These are phyloP conservation scores for Globisporangium camurandrum DNA, from an alignment of 352 stramenopile species.

Conservation along the genomic window DNA sequence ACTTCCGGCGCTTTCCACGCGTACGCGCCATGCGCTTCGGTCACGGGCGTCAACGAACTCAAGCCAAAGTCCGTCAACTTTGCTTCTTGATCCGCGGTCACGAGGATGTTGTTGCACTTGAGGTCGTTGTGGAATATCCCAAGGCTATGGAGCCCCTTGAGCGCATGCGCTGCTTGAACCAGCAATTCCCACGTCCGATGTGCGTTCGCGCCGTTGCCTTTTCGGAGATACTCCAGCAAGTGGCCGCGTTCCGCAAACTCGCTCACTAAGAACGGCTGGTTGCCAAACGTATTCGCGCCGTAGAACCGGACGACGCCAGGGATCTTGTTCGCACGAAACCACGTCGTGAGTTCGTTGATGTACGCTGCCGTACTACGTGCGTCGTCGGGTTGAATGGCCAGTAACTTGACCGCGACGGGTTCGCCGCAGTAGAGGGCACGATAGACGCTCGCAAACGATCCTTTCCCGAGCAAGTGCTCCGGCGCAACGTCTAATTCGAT, in stretches of 20 bases:
- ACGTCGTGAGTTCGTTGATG: constrained; percentile 1
- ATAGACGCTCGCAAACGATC: background rate
- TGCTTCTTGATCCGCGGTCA: background rate
- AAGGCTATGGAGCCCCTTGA: background rate
- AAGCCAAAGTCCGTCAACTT: constrained; percentile 5
- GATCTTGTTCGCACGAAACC: background rate
- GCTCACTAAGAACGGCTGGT: constrained; percentile 1
- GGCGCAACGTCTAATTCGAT: background rate
- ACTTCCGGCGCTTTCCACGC: background rate
- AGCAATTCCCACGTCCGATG: background rate
- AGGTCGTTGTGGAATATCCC: constrained; percentile 5
- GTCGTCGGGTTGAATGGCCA: background rate
- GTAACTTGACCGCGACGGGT: background rate
- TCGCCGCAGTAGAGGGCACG: background rate
- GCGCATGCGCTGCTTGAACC: background rate
- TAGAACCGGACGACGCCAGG: constrained; percentile 1
- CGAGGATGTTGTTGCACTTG: constrained; percentile 5
- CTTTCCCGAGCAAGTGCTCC: background rate
- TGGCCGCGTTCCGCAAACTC: background rate
- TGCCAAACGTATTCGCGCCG: background rate
- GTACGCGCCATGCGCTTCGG: background rate
- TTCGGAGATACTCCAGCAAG: background rate
- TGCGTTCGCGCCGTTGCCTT: constrained; percentile 1
- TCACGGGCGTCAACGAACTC: background rate
- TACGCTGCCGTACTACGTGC: background rate